Evolutionary conservation across 306 rosid species (phyloP).

Genomic region (Carpinus fangiana): DNA sequence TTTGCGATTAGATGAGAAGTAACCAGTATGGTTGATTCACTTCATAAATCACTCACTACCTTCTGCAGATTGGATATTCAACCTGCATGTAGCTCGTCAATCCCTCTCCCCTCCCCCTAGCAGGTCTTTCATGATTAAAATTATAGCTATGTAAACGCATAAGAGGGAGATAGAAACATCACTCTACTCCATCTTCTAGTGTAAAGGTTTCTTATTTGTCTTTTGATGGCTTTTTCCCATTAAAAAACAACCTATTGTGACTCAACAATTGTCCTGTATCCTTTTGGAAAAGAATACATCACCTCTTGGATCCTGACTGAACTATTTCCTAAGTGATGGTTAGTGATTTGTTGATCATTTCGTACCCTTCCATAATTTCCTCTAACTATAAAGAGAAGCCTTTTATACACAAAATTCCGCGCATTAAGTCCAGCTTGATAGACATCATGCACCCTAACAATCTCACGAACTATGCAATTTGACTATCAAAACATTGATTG

Average conservation of each 20-base stretch:
- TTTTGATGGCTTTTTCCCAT: not conserved
- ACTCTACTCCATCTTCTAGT: not conserved
- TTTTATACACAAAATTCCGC: not conserved
- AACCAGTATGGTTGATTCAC: not conserved
- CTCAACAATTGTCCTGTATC: not conserved
- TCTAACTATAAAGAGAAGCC: not conserved
- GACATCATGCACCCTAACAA: not conserved
- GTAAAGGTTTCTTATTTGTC: not conserved
- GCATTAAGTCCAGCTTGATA: not conserved
- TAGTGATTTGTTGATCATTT: not conserved
- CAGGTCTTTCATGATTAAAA: not conserved
- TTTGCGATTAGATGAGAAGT: not conserved
- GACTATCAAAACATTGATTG: not conserved
- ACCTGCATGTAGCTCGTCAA: not conserved
- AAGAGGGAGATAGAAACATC: not conserved
- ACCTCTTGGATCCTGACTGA: not conserved
- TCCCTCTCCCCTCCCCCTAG: not conserved
- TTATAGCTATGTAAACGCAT: not conserved
- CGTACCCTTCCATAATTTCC: not conserved
- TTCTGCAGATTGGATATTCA: not conserved
- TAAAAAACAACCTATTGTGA: not conserved
- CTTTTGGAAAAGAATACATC: not conserved
- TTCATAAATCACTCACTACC: not conserved
- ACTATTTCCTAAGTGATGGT: not conserved
- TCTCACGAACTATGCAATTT: not conserved